Conservation (phyloP, 331 rosid species). For the Arachis monticola region DNA sequence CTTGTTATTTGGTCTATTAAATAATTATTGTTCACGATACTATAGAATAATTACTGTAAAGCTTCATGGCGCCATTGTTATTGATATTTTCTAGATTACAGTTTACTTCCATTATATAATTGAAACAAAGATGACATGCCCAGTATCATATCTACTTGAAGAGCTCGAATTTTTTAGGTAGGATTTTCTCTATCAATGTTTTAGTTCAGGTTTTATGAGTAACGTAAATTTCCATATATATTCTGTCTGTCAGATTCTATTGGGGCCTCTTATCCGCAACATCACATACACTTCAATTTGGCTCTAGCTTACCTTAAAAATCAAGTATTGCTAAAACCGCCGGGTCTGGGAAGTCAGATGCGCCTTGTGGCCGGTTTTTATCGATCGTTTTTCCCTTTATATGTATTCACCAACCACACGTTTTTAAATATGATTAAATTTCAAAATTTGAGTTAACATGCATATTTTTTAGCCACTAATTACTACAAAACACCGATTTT, state of each 20-base stretch:
- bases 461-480: too few species aligned
- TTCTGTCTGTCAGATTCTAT: background rate
- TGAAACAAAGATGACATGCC: background rate
- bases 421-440: too few species aligned
- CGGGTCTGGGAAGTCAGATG: background rate
- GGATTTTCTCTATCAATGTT: background rate
- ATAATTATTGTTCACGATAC: background rate
- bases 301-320: background rate
- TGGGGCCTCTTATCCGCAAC: background rate
- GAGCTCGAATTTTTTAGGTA: background rate
- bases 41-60: constrained; percentile 1
- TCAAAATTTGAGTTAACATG: too few species aligned
- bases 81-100: background rate
- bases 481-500: too few species aligned
- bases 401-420: too few species aligned
- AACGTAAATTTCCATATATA: background rate
- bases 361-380: too few species aligned
- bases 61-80: background rate
- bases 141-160: background rate
- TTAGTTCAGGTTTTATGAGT: background rate
- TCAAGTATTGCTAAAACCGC: too few species aligned
- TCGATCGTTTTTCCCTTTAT: too few species aligned
- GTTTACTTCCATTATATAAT: background rate
- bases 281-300: background rate
- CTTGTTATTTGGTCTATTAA: background rate